These are phyloP conservation scores for Camelina sativa DNA, from an alignment of 345 rosid species.

Conservation along the genomic window DNA sequence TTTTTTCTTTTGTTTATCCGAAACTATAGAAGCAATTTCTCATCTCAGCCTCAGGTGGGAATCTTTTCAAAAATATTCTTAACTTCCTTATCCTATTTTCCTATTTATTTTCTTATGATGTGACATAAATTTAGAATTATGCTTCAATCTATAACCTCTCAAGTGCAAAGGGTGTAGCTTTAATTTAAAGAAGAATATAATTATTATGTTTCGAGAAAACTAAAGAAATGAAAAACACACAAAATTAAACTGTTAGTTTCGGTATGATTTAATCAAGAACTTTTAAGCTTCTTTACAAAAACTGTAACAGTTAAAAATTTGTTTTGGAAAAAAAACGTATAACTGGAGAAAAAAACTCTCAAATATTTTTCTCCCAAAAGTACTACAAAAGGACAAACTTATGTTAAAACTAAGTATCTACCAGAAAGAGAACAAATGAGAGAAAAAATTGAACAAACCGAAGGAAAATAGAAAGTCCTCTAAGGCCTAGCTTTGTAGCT, in stretches of 20 bases:
- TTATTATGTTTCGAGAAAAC: background rate
- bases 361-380: no score
- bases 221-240: background rate
- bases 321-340: no score
- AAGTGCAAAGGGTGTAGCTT: slow-evolving; percentile 5
- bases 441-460: no score
- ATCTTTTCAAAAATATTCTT: background rate
- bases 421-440: no score
- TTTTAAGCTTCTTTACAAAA: no score
- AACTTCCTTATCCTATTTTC: background rate
- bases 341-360: no score
- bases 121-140: slow-evolving; percentile 13
- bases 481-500: no score
- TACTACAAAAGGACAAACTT: no score
- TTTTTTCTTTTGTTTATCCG: background rate
- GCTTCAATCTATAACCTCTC: slow-evolving; percentile 33
- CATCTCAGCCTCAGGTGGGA: slow-evolving; percentile 30
- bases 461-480: no score
- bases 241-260: background rate
- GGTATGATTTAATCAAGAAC: background rate
- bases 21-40: slow-evolving; percentile 20
- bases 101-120: background rate
- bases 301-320: no score
- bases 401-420: no score
- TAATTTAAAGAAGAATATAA: background rate